A percentile compares a stretch with the other conserved stretches of the same genome.
These are phyloP conservation scores for Ophiostoma sp. DNA, from an alignment of 2,329 filamentous ascomycete species.

Conservation along the genomic window DNA sequence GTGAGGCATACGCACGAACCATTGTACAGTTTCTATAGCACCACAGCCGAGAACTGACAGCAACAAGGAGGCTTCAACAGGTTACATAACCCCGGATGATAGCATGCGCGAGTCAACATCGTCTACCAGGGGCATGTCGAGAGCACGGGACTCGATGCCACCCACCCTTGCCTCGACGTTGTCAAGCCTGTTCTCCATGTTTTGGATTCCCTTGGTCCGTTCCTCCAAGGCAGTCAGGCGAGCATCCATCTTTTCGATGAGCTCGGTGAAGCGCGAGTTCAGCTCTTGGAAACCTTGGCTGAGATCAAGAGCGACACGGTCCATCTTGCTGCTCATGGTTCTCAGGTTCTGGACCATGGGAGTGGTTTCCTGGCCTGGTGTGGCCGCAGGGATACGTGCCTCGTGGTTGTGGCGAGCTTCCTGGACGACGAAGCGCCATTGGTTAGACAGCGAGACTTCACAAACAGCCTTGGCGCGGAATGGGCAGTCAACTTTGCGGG, in stretches of 20 bases:
- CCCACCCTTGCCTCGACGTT: slow-evolving; percentile 37
- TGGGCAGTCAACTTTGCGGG: slow-evolving; percentile 59
- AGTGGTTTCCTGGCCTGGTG: slow-evolving; percentile 53
- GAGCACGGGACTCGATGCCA: slow-evolving; percentile 36
- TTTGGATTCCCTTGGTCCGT: slow-evolving; percentile 26
- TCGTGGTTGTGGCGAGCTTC: slow-evolving; percentile 59
- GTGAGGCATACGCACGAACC: background rate
- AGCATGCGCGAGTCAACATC: slow-evolving; percentile 40
- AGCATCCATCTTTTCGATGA: slow-evolving; percentile 49
- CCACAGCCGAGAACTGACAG: background rate
- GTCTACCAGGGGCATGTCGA: slow-evolving; percentile 39
- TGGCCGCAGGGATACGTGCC: slow-evolving; percentile 50
- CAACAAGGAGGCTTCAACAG: background rate
- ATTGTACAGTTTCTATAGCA: background rate
- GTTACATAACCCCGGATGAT: slow-evolving; percentile 35
- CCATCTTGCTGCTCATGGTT: slow-evolving; percentile 55
- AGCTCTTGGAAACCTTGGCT: slow-evolving; percentile 48
- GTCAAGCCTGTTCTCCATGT: slow-evolving; percentile 31
- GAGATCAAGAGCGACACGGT: slow-evolving; percentile 54
- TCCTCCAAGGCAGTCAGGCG: slow-evolving; percentile 51
- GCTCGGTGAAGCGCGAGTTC: slow-evolving; percentile 45
- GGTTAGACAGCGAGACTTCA: slow-evolving; percentile 57
- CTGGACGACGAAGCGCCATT: slow-evolving; percentile 60
- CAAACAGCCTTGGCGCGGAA: slow-evolving; percentile 60
- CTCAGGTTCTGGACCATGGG: slow-evolving; percentile 54